phyloP scores from a whole-genome alignment of 2,329 filamentous ascomycete species.

The Phialophora expanda region DNA sequence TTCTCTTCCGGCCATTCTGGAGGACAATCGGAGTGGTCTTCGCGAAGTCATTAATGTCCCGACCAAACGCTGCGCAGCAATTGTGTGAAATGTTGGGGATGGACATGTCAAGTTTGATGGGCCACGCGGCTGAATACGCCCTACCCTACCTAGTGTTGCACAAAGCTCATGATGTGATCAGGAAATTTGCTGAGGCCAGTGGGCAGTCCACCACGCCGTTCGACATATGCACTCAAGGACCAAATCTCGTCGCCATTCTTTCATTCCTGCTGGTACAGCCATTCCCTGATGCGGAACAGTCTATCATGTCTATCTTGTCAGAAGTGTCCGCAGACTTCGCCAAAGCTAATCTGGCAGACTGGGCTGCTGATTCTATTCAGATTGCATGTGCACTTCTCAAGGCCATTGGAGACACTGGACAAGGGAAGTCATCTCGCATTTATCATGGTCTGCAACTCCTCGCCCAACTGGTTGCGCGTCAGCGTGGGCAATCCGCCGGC shows the following conservation, averaged over 20 bases:
- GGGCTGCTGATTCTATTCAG: conserved; percentile 76
- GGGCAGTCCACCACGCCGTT: conserved; percentile 60
- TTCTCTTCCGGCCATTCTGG: conserved; percentile 87
- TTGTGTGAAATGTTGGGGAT: conserved; percentile 78
- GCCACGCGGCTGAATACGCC: conserved; percentile 77
- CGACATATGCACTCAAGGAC: conserved; percentile 62
- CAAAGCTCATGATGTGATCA: conserved; percentile 76
- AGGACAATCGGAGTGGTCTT: conserved; percentile 79
- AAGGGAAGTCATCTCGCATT: conserved; percentile 61
- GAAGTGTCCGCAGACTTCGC: conserved; percentile 74
- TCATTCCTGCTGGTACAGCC: conserved; percentile 63
- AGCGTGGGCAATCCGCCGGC: conserved; percentile 52
- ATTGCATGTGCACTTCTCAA: conserved; percentile 84
- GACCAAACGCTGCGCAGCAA: conserved; percentile 80
- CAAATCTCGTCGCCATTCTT: conserved; percentile 64
- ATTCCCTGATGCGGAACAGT: conserved; percentile 69
- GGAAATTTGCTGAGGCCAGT: conserved; percentile 76
- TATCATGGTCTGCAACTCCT: conserved; percentile 59
- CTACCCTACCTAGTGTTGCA: conserved; percentile 84
- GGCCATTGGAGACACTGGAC: conserved; percentile 70
- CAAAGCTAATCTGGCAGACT: conserved; percentile 66
- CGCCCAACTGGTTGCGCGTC: conserved; percentile 57
- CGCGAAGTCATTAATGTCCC: conserved; percentile 77
- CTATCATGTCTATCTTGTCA: conserved; percentile 70
- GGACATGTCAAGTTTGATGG: conserved; percentile 73